These are phyloP conservation scores for Apodospora peruviana DNA, from an alignment of 495 filamentous ascomycete genomes.

Conservation along the genomic window DNA sequence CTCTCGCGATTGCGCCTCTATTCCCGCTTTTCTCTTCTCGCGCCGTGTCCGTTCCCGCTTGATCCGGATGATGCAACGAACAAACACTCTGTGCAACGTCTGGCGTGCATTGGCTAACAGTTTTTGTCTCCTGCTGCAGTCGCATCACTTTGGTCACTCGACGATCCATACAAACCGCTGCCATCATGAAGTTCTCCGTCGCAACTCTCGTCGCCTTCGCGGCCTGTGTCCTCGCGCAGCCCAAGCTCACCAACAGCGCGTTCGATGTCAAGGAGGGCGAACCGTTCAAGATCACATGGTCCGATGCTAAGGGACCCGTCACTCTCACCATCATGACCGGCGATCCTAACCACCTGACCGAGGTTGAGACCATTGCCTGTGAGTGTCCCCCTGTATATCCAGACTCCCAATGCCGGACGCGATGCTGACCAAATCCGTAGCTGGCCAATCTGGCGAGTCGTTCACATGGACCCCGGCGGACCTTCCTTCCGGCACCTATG, in stretches of 20 bases:
- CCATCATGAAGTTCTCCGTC: slow-evolving; percentile 42
- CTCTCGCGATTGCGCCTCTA: too few species aligned
- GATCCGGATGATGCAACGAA: too few species aligned
- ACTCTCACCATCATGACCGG: slow-evolving; percentile 36
- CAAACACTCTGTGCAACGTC: too few species aligned
- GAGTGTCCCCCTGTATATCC: slow-evolving; percentile 1
- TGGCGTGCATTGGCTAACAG: too few species aligned
- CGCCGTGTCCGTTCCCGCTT: too few species aligned
- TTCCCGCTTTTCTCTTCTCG: too few species aligned
- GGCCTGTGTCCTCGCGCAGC: slow-evolving; percentile 30
- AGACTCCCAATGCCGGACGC: background rate
- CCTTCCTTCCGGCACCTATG: slow-evolving; percentile 35
- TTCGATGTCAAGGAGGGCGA: slow-evolving; percentile 31
- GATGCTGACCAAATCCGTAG: background rate
- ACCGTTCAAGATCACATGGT: slow-evolving; percentile 40
- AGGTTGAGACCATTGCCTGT: slow-evolving; percentile 29
- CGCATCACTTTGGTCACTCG: background rate
- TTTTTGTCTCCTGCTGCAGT: background rate
- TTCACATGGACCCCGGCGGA: slow-evolving; percentile 31
- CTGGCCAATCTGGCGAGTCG: slow-evolving; percentile 24
- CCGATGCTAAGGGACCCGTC: slow-evolving; percentile 29
- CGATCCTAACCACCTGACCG: slow-evolving; percentile 24
- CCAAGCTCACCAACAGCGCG: slow-evolving; percentile 35
- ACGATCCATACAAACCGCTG: background rate
- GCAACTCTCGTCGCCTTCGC: slow-evolving; percentile 30